A percentile compares a stretch with the other conserved stretches of the same genome.
Evolutionary conservation across 305 asterid species (phyloP).

Genomic region (Solanum hybrid): DNA sequence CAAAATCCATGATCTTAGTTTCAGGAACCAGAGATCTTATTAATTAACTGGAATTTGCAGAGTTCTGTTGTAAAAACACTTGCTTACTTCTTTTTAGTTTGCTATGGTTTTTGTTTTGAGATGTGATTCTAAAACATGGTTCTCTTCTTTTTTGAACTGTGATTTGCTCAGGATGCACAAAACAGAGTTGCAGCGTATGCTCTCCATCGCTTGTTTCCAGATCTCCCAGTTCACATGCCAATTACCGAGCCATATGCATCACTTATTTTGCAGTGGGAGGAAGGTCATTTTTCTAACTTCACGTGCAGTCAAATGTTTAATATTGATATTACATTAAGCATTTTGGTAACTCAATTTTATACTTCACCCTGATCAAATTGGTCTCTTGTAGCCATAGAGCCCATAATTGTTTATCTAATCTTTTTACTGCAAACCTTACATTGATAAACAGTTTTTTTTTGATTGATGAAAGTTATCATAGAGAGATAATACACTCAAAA

Average conservation of each 20-base stretch:
- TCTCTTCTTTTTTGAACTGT: not conserved
- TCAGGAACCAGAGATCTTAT: not conserved
- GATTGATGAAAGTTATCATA: not conserved
- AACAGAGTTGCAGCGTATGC: conserved; percentile 93
- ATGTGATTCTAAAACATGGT: not conserved
- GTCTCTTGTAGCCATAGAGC: not conserved
- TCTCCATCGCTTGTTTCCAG: conserved; percentile 70
- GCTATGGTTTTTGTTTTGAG: not conserved
- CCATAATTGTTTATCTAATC: not conserved
- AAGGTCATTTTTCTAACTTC: conserved; percentile 32
- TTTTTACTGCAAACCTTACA: not conserved
- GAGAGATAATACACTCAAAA: not conserved
- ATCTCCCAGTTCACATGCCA: conserved; percentile 77
- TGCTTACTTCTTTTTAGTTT: not conserved
- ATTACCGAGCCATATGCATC: conserved; percentile 76
- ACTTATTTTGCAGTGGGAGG: conserved; percentile 71
- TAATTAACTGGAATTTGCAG: not conserved
- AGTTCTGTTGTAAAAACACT: not conserved
- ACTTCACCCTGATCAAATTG: not conserved
- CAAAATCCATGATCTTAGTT: not conserved
- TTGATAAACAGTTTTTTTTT: not conserved
- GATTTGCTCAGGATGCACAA: conserved; percentile 64
- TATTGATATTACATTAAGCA: not conserved
- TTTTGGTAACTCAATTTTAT: not conserved
- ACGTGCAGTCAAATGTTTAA: not conserved